Percentiles rank a stretch among this genome's conserved stretches.
Evolutionary conservation across 176 grass and related monocot species (phyloP).

Genomic region (Raddia distichophylla): DNA sequence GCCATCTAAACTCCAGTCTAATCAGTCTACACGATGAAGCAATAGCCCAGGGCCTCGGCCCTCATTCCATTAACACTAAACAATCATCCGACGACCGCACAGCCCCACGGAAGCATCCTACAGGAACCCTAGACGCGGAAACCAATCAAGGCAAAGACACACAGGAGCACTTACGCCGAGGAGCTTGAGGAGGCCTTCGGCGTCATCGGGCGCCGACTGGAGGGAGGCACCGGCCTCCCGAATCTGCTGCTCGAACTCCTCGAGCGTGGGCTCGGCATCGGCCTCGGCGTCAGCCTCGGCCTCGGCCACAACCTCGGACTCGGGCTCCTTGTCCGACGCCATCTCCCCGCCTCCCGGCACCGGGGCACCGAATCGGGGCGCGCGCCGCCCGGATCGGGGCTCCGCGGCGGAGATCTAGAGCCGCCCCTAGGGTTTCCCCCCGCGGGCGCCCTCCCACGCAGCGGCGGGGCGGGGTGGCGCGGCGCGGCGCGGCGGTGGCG

Average conservation of each 20-base stretch:
- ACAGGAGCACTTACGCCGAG: constrained; percentile 45
- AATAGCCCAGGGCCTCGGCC: not conserved
- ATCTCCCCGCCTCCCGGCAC: constrained; percentile 16
- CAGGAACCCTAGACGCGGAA: constrained; percentile 8
- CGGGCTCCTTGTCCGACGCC: constrained; percentile 22
- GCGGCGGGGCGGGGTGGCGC: not conserved
- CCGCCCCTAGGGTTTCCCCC: constrained; percentile 51
- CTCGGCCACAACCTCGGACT: no score
- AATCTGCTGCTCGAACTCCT: constrained; percentile 37
- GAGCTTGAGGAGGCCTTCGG: constrained; percentile 56
- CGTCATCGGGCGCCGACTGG: constrained; percentile 39
- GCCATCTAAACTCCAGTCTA: not conserved
- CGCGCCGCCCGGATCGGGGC: constrained; percentile 23
- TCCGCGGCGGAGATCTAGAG: constrained; percentile 45
- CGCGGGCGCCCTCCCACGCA: not conserved
- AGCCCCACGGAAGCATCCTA: not conserved
- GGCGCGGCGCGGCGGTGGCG: constrained; percentile 32
- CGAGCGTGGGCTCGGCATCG: not conserved
- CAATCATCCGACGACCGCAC: not conserved
- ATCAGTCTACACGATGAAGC: not conserved
- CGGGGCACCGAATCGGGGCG: constrained; percentile 20
- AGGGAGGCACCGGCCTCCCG: constrained; percentile 54
- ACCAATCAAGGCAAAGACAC: not conserved
- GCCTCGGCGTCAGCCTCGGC: not conserved
- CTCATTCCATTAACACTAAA: constrained; percentile 9